A percentile compares a stretch with the other conserved stretches of the same genome.
These are phyloP conservation scores for Nicotiana rustica DNA, from an alignment of 305 asterid species.

Conservation along the genomic window DNA sequence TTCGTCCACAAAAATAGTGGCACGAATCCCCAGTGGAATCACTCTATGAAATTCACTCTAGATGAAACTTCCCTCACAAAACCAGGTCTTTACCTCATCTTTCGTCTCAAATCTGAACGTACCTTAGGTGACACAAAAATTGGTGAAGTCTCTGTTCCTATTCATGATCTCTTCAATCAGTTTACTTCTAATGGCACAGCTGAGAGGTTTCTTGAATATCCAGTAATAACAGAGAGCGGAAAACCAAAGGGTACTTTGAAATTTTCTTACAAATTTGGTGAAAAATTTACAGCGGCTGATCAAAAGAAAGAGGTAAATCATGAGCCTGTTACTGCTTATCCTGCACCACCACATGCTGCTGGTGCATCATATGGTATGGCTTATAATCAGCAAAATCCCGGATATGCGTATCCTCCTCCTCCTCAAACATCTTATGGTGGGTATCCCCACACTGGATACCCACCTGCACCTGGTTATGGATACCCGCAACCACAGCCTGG, in stretches of 20 bases:
- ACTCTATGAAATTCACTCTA: conserved; percentile 59
- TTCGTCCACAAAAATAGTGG: conserved; percentile 71
- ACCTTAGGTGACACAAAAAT: conserved; percentile 58
- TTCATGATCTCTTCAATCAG: conserved; percentile 55
- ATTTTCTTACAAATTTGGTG: conserved; percentile 70
- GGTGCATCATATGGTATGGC: conserved; percentile 24
- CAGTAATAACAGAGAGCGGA: conserved; percentile 59
- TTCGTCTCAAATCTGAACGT: conserved; percentile 60
- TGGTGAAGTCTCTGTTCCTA: conserved; percentile 64
- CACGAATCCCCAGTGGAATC: conserved; percentile 76
- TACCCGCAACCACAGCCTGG: not conserved
- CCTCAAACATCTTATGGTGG: conserved; percentile 30
- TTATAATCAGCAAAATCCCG: conserved; percentile 37
- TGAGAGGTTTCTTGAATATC: conserved; percentile 57
- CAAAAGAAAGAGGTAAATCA: conserved; percentile 32
- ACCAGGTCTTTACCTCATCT: conserved; percentile 53
- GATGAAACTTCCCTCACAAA: conserved; percentile 66
- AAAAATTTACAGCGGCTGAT: conserved; percentile 47
- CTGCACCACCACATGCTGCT: conserved; percentile 37
- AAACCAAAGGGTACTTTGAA: conserved; percentile 74
- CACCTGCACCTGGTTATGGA: conserved; percentile 40
- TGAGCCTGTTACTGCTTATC: conserved; percentile 54
- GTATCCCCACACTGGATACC: conserved; percentile 30
- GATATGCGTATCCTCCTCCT: conserved; percentile 30
- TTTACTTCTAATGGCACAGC: conserved; percentile 31